Conservation (phyloP, 2,329 filamentous ascomycete species). For the Xylaria sp. region DNA sequence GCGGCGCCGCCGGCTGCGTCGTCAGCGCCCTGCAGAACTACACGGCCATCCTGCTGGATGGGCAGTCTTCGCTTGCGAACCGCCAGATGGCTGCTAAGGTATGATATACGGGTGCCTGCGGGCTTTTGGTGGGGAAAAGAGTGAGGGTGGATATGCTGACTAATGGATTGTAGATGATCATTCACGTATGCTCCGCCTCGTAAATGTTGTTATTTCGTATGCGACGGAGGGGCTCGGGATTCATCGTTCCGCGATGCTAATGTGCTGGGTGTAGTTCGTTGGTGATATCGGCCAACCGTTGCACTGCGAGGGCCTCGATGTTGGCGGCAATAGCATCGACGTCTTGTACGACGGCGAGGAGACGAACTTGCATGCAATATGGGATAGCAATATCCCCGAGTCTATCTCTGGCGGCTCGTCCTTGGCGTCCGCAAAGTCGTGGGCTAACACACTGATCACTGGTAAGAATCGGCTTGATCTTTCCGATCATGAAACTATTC, state of each 20-base stretch:
- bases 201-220: too few species aligned
- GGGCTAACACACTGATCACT: constrained; percentile 46
- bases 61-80: constrained; percentile 36
- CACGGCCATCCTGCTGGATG: constrained; percentile 39
- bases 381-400: constrained; percentile 65
- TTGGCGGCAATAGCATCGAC: constrained; percentile 62
- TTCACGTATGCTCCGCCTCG: constrained; percentile 40
- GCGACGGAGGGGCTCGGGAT: not conserved
- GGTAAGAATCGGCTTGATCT: constrained; percentile 27
- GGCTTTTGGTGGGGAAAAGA: not conserved
- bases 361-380: constrained; percentile 65
- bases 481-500: too few species aligned
- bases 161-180: constrained; percentile 36
- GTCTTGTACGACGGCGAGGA: constrained; percentile 57
- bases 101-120: constrained; percentile 21
- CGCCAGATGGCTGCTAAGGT: constrained; percentile 48
- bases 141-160: constrained; percentile 14
- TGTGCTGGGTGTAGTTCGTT: constrained; percentile 45
- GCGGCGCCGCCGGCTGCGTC: constrained; percentile 65
- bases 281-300: constrained; percentile 63
- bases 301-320: constrained; percentile 56
- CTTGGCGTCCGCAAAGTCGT: constrained; percentile 45
- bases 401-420: constrained; percentile 46
- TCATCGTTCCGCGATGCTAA: not conserved
- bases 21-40: constrained; percentile 57